Evolutionary conservation across 2,329 filamentous ascomycete genomes (phyloP).

Genomic region (Fusarium euwallaceae): DNA sequence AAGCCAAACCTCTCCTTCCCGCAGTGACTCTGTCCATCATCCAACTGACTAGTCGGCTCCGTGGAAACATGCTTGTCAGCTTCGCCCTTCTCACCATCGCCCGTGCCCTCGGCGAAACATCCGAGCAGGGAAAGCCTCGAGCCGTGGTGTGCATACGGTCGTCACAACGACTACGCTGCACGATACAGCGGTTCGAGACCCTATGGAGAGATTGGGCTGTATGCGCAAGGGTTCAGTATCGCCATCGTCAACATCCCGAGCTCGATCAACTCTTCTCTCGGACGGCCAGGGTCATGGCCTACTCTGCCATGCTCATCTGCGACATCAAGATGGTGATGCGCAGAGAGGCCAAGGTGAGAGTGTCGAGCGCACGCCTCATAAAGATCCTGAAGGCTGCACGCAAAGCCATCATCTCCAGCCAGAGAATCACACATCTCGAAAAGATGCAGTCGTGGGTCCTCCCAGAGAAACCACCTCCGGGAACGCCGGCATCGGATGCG

Average conservation of each 20-base stretch:
- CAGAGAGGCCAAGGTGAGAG: constrained; percentile 5
- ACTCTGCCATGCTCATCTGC: constrained; percentile 23
- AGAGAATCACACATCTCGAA: constrained; percentile 33
- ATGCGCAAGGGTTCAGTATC: constrained; percentile 13
- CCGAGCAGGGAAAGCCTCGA: constrained; percentile 24
- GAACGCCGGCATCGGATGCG: background rate
- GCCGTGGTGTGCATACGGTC: constrained; percentile 9
- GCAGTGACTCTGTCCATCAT: background rate
- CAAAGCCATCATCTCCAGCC: constrained; percentile 26
- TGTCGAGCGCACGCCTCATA: constrained; percentile 17
- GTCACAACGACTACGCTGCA: constrained; percentile 15
- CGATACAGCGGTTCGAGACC: constrained; percentile 26
- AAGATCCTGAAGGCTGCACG: constrained; percentile 24
- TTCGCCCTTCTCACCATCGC: constrained; percentile 29
- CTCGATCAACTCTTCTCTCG: constrained; percentile 21
- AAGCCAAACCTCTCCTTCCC: background rate
- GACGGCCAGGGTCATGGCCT: constrained; percentile 27
- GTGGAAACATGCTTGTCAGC: constrained; percentile 26
- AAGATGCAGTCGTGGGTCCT: constrained; percentile 21
- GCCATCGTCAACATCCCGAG: constrained; percentile 10
- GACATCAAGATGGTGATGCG: constrained; percentile 31
- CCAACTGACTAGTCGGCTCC: background rate
- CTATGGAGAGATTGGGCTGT: constrained; percentile 22
- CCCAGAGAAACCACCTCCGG: constrained; percentile 8
- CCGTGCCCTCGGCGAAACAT: constrained; percentile 30